Base-by-base conservation (phyloP, 2,329 filamentous ascomycete species). In the Thielaviopsis ethacetica region DNA sequence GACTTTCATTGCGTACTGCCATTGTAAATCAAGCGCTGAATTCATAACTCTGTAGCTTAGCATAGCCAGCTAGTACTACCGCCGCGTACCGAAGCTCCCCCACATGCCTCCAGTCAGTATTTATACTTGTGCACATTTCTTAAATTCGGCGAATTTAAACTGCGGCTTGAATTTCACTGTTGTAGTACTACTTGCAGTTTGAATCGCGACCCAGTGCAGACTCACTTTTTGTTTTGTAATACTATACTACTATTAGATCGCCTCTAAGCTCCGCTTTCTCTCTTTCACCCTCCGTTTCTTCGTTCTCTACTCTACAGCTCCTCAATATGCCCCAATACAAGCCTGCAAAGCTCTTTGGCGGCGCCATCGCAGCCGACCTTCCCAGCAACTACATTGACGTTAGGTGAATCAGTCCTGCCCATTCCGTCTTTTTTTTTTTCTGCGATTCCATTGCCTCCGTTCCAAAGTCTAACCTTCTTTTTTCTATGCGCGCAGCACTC, bases 381-480 rank as follows among this genome's bases (percentile, higher is more conserved):
- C 86, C 86, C 15, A 69, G 74, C 56, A 77, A 76, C 63, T 88
- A 87, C 69, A 79, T 79, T 64, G 86, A 91, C 66, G 84, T 88
- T 60, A 88, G 84, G 86, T 88, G 73, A 63, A 71, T 59, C 54
- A 55, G 41, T 49, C 22, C 57, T 17, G 17, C 34, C 38, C 21
- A 65, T 47, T 41, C 9, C 52, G 56, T 56, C 24, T 27, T 59
- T 41, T 15, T 50, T 22, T 2, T 30, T 4, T n/a, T n/a, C n/a
- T n/a, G n/a, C 24, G 30, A 44, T 44, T 53, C 44, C 12, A 26
- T 51, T 34, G 6, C 22, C 22, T 22, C 26, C 34, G 34, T 15
- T 19, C 15, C 12, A 5, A 27, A 26, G 17, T 6, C 5, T 56
- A 24, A 47, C 54, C 59, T 63, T 64, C 65, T 19, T 47, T n/a